Base-by-base conservation (phyloP, 1,284 basidiomycete species). In the Sphaerobolus stellatus region DNA sequence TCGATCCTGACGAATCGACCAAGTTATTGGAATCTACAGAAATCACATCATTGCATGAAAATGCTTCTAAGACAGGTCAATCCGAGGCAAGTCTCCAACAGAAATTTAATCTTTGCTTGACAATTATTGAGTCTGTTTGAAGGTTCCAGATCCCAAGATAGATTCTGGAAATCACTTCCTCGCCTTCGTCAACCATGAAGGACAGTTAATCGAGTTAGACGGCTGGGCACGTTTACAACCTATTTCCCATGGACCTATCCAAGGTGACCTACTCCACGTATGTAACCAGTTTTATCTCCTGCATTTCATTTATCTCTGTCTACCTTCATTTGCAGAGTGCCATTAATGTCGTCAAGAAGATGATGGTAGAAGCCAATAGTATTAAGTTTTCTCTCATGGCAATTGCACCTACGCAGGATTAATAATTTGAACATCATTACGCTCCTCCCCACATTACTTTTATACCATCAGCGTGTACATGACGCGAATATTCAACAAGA, bases 121-220 rank as follows among this genome's bases (percentile, higher is more conserved):
- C 41, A 43, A 43, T 6, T 18, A 6, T n/a, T n/a, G n/a, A n/a
- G n/a, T n/a, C n/a, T n/a, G n/a, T n/a, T n/a, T n/a, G n/a, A n/a
- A n/a, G n/a, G n/a, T n/a, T n/a, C n/a, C n/a, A n/a, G n/a, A n/a
- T n/a, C 11, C 27, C 24, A 28, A 6, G 25, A 7, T 8, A 11
- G 50, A 52, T 20, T 30, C 40, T 18, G 40, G 29, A 9, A 30
- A 29, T 9, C 36, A 25, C 25, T 52, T 43, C 41, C 28, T 30
- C 40, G 50, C 38, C 5, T 52, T 52, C 18, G 18, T 41, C 22
- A 25, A 44, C 25, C 36, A 52, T 13, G 33, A 52, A 28, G 50
- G 50, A 4, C 38, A 45, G 18, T 16, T 52, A 7, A 20, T 52
- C 40, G 50, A 52, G 20, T 22, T 52, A 16, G 50, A 52, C 41